Evolutionary conservation across 2,329 filamentous ascomycete genomes (phyloP).

Genomic region (Penicillium sp.): DNA sequence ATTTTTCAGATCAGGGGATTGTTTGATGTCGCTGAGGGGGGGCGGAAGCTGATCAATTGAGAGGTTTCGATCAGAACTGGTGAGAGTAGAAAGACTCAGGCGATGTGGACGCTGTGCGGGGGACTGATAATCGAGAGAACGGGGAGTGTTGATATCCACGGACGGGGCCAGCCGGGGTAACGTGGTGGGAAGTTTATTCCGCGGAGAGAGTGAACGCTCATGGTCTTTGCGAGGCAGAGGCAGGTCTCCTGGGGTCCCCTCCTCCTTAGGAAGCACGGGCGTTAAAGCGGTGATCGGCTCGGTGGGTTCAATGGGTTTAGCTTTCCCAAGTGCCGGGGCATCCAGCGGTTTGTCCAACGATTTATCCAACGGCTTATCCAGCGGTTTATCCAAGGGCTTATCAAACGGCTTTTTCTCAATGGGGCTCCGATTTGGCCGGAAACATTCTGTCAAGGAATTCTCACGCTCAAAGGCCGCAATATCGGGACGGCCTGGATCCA

Average conservation of each 20-base stretch:
- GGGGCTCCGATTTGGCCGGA: slow-evolving; percentile 29
- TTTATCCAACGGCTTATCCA: not conserved
- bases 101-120: slow-evolving; percentile 9
- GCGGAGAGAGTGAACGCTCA: not conserved
- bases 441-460: slow-evolving; percentile 48
- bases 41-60: slow-evolving; percentile 10
- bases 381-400: not conserved
- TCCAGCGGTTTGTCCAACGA: too few species aligned
- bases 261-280: not conserved
- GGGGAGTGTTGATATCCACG: slow-evolving; percentile 4
- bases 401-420: slow-evolving; percentile 2
- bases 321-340: not conserved
- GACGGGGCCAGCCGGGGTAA: slow-evolving; percentile 8
- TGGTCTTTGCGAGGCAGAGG: not conserved
- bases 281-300: not conserved
- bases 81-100: not conserved
- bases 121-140: slow-evolving; percentile 9
- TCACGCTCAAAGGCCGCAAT: slow-evolving; percentile 63
- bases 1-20: slow-evolving; percentile 33
- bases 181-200: not conserved
- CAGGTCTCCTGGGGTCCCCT: not conserved
- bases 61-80: slow-evolving; percentile 4
- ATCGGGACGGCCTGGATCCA: slow-evolving; percentile 68
- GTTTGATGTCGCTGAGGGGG: slow-evolving; percentile 38
- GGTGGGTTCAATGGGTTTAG: not conserved